These are phyloP conservation scores for Lagenidium giganteum DNA, from an alignment of 352 stramenopile species.

Conservation along the genomic window DNA sequence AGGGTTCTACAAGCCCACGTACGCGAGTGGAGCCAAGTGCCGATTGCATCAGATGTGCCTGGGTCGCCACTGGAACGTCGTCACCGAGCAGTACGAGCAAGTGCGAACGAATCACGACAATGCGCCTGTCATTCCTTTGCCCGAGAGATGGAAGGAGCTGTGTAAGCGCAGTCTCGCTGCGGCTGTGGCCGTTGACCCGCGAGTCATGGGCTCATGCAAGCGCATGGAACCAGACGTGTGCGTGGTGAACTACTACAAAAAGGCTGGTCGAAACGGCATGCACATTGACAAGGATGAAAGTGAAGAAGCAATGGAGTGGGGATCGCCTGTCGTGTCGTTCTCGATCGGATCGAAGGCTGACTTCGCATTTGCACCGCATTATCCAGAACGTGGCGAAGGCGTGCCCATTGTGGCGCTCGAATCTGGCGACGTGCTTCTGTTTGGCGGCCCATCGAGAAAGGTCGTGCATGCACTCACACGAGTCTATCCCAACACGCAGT, in stretches of 20 bases:
- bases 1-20: constrained; percentile 65
- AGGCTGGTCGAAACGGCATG: constrained; percentile 65
- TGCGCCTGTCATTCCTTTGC: constrained; percentile 26
- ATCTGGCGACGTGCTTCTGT: constrained; percentile 68
- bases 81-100: constrained; percentile 61
- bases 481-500: constrained; percentile 50
- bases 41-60: constrained; percentile 73
- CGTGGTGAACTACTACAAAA: constrained; percentile 78
- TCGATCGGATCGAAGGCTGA: constrained; percentile 60
- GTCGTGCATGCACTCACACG: constrained; percentile 65
- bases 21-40: constrained; percentile 65
- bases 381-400: constrained; percentile 31
- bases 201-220: constrained; percentile 41
- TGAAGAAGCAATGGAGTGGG: constrained; percentile 43
- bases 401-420: constrained; percentile 59
- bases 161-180: constrained; percentile 30
- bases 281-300: constrained; percentile 76
- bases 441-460: constrained; percentile 46
- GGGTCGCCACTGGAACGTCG: constrained; percentile 64
- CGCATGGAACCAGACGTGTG: constrained; percentile 53
- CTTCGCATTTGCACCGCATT: constrained; percentile 67
- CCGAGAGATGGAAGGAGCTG: constrained; percentile 24
- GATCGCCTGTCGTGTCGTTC: constrained; percentile 67
- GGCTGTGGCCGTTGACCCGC: constrained; percentile 26
- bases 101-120: constrained; percentile 51